phyloP scores from a whole-genome alignment of 2,329 filamentous ascomycete genomes.

The Pyricularia pennisetigena region DNA sequence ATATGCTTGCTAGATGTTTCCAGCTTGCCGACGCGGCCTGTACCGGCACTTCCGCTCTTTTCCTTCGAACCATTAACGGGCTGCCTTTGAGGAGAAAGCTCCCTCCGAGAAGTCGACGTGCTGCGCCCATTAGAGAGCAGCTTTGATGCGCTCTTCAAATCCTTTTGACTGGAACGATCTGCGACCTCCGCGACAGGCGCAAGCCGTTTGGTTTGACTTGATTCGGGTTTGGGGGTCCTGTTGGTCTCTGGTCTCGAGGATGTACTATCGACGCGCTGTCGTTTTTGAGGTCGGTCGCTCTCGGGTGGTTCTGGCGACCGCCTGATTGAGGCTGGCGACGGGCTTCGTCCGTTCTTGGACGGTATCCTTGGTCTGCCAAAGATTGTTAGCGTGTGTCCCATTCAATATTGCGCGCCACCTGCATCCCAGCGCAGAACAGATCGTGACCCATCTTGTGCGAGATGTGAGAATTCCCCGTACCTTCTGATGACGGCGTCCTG shows the following conservation, averaged over 20 bases:
- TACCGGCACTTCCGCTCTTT: conserved; percentile 20
- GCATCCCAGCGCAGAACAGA: neutral
- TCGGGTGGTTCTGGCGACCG: conserved; percentile 2
- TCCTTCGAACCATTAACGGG: conserved; percentile 28
- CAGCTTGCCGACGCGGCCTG: conserved; percentile 1
- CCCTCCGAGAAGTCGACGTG: neutral
- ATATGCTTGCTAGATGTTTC: conserved; percentile 26
- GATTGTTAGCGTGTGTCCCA: neutral
- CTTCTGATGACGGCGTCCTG: neutral
- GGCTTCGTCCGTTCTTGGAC: conserved; percentile 3
- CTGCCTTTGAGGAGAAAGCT: conserved; percentile 8
- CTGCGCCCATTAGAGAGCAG: conserved; percentile 1
- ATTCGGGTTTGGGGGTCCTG: neutral
- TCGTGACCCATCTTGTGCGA: neutral
- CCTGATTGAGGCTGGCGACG: conserved; percentile 1
- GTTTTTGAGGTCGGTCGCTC: neutral
- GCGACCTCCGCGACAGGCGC: neutral
- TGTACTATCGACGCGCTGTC: neutral
- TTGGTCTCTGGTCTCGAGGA: neutral
- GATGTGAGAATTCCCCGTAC: neutral
- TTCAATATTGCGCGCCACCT: neutral
- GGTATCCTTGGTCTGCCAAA: neutral
- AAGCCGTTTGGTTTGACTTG: neutral
- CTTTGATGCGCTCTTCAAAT: neutral
- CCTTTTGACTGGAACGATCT: neutral